Evolutionary conservation across 176 grass and related monocot genomes (phyloP), one percentile per base, ranked within the genome.

Genomic region (Cocos nucifera): DNA sequence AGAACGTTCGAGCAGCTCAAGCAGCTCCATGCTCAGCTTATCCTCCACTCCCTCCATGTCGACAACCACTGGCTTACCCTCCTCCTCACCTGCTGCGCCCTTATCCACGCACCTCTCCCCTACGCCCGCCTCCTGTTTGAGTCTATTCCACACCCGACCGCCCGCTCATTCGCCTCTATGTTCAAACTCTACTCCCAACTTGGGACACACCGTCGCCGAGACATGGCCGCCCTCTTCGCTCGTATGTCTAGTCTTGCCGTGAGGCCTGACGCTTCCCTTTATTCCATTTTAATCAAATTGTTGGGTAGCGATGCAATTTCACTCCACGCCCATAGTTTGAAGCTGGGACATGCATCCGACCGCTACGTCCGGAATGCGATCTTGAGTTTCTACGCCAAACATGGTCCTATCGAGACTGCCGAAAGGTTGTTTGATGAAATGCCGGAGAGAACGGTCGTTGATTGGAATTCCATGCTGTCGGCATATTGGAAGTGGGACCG

Each of bases 381-480:
- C 44, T 19, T 71, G 69, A 52, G 50, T 12, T 52, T 2, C 19
- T 71, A 61, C 14, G 57, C 56, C 9, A 22, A 29, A 19, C 21
- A 17, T 20, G 69, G 69, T 22, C 23, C 57, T 19, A 28, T 61
- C 7, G 48, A 71, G 57, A 10, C 24, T 6, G 57, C 69, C 0
- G 48, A 59, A 17, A 51, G 19, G 3, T 18, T 71, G 69, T 61
- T 71, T 49, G 48, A 60, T 52, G 69, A 51, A 60, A 71, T 71
- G 69, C 44, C 56, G 3, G 56, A 51, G 22, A 71, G 57, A 61
- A 22, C 17, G 7, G 22, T 51, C 19, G 44, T n/a, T 3, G 69
- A 71, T 49, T 71, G 69, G 69, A 71, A 71, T 57, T 58, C 48
- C 19, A 49, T 71, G 22, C 69, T 71, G 3, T 59, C 57, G 0